Conservation (phyloP, 2,329 filamentous ascomycete genomes). For the Ascomycota sp. region DNA sequence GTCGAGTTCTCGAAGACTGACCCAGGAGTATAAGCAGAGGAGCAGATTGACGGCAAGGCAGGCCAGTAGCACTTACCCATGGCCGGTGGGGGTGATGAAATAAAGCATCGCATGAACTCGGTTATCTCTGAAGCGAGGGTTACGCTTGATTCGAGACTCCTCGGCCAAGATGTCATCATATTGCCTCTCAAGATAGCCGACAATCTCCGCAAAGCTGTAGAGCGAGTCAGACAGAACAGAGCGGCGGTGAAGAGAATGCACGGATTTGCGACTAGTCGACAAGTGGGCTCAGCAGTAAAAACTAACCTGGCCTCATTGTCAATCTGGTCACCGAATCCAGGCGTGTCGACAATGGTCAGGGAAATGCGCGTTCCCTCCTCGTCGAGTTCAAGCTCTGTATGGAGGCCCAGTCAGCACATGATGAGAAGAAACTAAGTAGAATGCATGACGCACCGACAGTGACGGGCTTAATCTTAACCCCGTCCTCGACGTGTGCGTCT, state of each 20-base stretch:
- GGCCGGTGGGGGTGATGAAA: slow-evolving; percentile 96
- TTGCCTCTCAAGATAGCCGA: slow-evolving; percentile 94
- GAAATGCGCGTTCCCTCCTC: slow-evolving; percentile 97
- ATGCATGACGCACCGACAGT: slow-evolving; percentile 50
- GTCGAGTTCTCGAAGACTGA: slow-evolving; percentile 85
- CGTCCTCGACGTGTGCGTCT: slow-evolving; percentile 80
- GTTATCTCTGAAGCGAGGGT: slow-evolving; percentile 97
- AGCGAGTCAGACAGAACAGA: not conserved
- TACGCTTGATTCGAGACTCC: slow-evolving; percentile 99
- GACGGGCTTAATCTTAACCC: slow-evolving; percentile 94
- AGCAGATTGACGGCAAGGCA: not conserved
- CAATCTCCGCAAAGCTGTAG: slow-evolving; percentile 83
- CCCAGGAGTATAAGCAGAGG: not conserved
- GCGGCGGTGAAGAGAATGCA: not conserved
- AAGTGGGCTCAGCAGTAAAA: not conserved
- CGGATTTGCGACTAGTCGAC: too few relatives aligned
- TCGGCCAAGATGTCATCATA: slow-evolving; percentile 98
- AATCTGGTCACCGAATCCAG: slow-evolving; percentile 94
- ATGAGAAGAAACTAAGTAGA: not conserved
- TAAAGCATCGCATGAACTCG: slow-evolving; percentile 94
- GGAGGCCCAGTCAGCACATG: not conserved
- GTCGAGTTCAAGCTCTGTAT: slow-evolving; percentile 70
- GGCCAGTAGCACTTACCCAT: slow-evolving; percentile 39
- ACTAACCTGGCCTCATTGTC: slow-evolving; percentile 89
- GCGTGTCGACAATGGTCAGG: slow-evolving; percentile 93